Percentiles rank a stretch among this genome's conserved stretches.
phyloP scores from a whole-genome alignment of 805 yeast species.

The Myxozyma mucilagina region DNA sequence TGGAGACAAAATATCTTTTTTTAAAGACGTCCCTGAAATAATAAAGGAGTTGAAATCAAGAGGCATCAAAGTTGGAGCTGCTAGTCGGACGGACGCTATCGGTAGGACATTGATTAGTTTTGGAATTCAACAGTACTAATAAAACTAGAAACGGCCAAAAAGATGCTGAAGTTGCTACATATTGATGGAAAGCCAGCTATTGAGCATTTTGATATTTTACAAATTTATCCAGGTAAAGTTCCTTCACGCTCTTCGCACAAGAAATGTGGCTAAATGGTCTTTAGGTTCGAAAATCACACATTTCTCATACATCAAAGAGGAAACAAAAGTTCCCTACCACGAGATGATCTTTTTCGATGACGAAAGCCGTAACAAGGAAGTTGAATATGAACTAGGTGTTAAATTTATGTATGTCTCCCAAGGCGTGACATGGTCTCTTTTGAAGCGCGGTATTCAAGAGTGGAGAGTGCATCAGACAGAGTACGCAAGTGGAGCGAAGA shows the following conservation, averaged over 20 bases:
- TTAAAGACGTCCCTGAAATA: constrained; percentile 67
- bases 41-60: constrained; percentile 52
- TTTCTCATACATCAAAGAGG: constrained; percentile 51
- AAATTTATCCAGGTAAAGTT: constrained; percentile 64
- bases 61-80: constrained; percentile 59
- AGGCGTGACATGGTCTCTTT: constrained; percentile 61
- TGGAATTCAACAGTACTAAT: too few relatives aligned
- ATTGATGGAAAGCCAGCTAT: constrained; percentile 57
- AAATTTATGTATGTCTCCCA: constrained; percentile 64
- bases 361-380: constrained; percentile 75
- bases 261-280: not conserved
- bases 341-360: constrained; percentile 77
- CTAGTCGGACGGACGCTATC: constrained; percentile 80
- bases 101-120: constrained; percentile 32
- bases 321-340: constrained; percentile 47
- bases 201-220: constrained; percentile 55
- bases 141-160: constrained; percentile 54
- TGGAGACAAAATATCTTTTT: constrained; percentile 60
- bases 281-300: constrained; percentile 54
- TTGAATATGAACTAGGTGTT: constrained; percentile 62
- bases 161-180: constrained; percentile 55
- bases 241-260: constrained; percentile 42
- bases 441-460: constrained; percentile 46
- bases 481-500: constrained; percentile 11
- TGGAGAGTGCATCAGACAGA: constrained; percentile 39